Percentiles rank a stretch among this genome's conserved stretches.
Conservation (phyloP, 1,139 yeast species). For the Yamadazyma triangularis region DNA sequence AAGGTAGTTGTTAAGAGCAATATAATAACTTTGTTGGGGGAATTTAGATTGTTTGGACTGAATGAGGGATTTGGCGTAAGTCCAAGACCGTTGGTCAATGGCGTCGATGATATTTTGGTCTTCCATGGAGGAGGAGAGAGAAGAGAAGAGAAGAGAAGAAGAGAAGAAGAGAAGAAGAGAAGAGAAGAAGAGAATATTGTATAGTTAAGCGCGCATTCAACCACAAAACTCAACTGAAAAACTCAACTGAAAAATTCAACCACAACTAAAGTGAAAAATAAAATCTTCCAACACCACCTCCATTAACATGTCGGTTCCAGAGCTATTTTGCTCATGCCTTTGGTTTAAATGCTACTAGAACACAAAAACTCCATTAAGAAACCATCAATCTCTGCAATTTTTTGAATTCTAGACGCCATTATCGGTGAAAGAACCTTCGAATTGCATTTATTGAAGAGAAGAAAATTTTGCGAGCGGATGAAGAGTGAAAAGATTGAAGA, state of each 20-base stretch:
- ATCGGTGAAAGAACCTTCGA: conserved; percentile 16
- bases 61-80: conserved; percentile 49
- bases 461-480: no score
- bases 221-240: no score
- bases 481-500: no score
- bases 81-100: conserved; percentile 51
- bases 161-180: neutral
- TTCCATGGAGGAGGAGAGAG: conserved; percentile 4
- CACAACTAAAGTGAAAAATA: no score
- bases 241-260: no score
- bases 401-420: conserved; percentile 16
- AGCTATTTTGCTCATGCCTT: conserved; percentile 21
- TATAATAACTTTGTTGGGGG: conserved; percentile 54
- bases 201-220: no score
- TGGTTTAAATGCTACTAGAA: conserved; percentile 14
- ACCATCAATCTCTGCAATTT: conserved; percentile 15
- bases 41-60: conserved; percentile 46
- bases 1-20: conserved; percentile 46
- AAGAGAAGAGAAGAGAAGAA: neutral
- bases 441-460: no score
- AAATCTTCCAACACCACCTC: no score
- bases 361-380: conserved; percentile 18
- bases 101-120: conserved; percentile 30
- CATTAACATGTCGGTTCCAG: no score
- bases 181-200: no score